Evolutionary conservation across 139 green algal species (phyloP).

Genomic region (Coelastrella sp.): DNA sequence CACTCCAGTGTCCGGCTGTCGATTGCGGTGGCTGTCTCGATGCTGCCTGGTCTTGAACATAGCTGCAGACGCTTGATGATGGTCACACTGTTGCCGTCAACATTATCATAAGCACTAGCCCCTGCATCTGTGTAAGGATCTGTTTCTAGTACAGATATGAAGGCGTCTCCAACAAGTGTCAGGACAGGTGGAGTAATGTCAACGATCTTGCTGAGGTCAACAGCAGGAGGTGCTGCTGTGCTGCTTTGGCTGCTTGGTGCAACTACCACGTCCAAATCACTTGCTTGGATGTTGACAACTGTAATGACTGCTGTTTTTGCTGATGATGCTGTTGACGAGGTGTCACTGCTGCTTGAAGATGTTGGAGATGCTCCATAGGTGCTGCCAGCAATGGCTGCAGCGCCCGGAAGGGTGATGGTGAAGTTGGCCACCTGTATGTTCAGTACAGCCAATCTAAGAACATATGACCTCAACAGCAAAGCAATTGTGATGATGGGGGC

Average conservation of each 20-base stretch:
- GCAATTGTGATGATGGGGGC: too few species aligned
- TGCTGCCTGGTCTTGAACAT: conserved; percentile 9
- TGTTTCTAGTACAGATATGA: conserved; percentile 22
- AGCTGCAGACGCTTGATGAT: not conserved
- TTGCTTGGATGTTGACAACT: conserved; percentile 14
- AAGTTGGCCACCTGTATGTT: conserved; percentile 27
- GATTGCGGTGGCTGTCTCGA: not conserved
- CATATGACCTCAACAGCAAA: too few species aligned
- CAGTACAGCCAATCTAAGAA: too few species aligned
- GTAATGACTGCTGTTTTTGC: not conserved
- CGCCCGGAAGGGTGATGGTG: conserved; percentile 27
- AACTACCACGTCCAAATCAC: conserved; percentile 13
- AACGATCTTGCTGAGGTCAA: conserved; percentile 27
- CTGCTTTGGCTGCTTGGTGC: not conserved
- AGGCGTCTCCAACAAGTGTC: not conserved
- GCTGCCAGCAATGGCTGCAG: not conserved
- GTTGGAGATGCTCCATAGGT: not conserved
- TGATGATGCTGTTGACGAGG: not conserved
- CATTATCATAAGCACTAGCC: conserved; percentile 45
- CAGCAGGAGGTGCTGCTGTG: not conserved
- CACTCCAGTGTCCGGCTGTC: conserved; percentile 10
- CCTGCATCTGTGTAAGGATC: conserved; percentile 26
- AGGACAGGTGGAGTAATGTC: conserved; percentile 40
- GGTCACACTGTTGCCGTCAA: conserved; percentile 34
- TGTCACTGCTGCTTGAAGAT: not conserved